Evolutionary conservation across 1,284 basidiomycete species (phyloP), one percentile per base, ranked within the genome.

Genomic region (Vanrija sp.): DNA sequence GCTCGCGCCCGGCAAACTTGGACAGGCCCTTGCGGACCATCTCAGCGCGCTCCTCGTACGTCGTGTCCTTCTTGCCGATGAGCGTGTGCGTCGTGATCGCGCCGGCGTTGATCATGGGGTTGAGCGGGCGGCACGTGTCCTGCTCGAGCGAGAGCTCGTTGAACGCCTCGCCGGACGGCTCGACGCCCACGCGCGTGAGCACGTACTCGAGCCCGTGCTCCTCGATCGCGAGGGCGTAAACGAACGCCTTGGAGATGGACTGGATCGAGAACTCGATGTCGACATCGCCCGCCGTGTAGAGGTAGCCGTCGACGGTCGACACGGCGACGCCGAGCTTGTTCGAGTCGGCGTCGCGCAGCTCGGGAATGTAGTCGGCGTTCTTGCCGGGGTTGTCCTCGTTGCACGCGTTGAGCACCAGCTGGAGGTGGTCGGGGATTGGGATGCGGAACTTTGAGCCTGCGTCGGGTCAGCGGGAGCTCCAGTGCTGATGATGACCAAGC

Each of bases 21-120:
- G 16, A 20, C 20, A 59, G 51, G 10, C 54, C 57, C 19, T 41
- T 22, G 39, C 49, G 57, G 49, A 59, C 54, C 6, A 9, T 20
- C 25, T 59, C 54, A 39, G 54, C 51, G 20, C 57, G 51, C 39
- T 53, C 45, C 7, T 45, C 45, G 23, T 37, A 20, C 2, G 31
- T n/a, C 8, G 38, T 23, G 20, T 41, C 49, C 6, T 14, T 7
- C 3, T 38, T 27, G 12, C 54, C 54, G 5, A 59, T 38, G 19
- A 56, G 51, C 2, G 54, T 50, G 36, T 59, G 51, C n/a, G 49
- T 41, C 23, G 49, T 37, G 22, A 59, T 53, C 6, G 57, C 57
- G 41, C 57, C 57, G 24, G 57, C 57, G 54, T 59, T 59, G 54
- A 59, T 59, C 48, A 59, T 50, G 2, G 57, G 54, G 51, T 59